Conservation (phyloP, 2,329 filamentous ascomycete genomes). For the Leptographium galeiforme region DNA sequence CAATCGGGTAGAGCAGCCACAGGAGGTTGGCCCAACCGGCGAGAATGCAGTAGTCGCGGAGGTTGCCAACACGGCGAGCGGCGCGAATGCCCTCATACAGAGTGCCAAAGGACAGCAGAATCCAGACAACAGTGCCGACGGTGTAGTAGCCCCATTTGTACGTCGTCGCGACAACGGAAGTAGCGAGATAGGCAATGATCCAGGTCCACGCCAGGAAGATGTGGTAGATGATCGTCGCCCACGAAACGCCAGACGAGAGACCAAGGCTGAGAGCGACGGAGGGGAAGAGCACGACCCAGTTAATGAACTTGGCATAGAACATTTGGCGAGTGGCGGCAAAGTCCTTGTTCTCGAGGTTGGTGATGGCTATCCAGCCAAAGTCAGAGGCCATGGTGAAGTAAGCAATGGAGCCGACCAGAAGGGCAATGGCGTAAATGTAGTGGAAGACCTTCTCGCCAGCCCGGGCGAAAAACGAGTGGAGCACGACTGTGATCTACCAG, state of each 20-base stretch:
- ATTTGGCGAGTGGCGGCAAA: slow-evolving; percentile 28
- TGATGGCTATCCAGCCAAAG: slow-evolving; percentile 29
- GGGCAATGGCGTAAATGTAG: slow-evolving; percentile 37
- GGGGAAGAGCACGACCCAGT: slow-evolving; percentile 40
- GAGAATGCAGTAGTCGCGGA: slow-evolving; percentile 30
- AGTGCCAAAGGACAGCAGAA: slow-evolving; percentile 31
- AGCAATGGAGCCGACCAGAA: slow-evolving; percentile 33
- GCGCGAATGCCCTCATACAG: slow-evolving; percentile 23
- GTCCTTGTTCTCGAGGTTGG: slow-evolving; percentile 17
- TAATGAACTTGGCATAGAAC: slow-evolving; percentile 42
- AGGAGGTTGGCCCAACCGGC: slow-evolving; percentile 34
- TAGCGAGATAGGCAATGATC: slow-evolving; percentile 35
- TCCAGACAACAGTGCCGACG: slow-evolving; percentile 35
- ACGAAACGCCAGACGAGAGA: slow-evolving; percentile 34
- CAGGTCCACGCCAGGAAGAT: slow-evolving; percentile 36
- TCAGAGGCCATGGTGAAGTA: slow-evolving; percentile 41
- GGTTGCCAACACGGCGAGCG: slow-evolving; percentile 27
- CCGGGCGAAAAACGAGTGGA: slow-evolving; percentile 25
- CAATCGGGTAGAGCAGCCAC: slow-evolving; percentile 42
- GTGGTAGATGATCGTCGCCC: slow-evolving; percentile 41
- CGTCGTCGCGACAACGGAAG: slow-evolving; percentile 30
- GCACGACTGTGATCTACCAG: slow-evolving; percentile 22
- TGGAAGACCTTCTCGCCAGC: slow-evolving; percentile 41
- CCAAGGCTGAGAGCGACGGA: slow-evolving; percentile 31
- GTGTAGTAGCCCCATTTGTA: slow-evolving; percentile 47